A percentile compares a stretch with the other conserved stretches of the same genome.
Evolutionary conservation across 2,329 filamentous ascomycete genomes (phyloP).

Genomic region (Madurella fahalii): DNA sequence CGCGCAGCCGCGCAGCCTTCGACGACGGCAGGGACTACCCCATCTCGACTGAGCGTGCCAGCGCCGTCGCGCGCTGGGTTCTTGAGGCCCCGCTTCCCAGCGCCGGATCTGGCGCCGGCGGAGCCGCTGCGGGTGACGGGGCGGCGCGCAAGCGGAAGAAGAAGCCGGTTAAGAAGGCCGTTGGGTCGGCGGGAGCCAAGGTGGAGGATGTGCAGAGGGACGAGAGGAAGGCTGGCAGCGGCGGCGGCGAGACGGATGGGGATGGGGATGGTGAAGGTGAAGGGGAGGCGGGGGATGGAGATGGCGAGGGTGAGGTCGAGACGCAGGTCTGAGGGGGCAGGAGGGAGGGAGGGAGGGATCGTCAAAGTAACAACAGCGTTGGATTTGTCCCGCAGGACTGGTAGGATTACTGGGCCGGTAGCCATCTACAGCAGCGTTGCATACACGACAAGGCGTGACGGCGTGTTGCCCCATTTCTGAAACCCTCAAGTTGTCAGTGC

Average conservation of each 20-base stretch:
- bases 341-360: too few relatives aligned
- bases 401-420: too few relatives aligned
- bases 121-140: slow-evolving; percentile 28
- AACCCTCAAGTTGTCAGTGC: too few relatives aligned
- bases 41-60: slow-evolving; percentile 65
- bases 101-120: slow-evolving; percentile 15
- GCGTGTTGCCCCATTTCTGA: too few relatives aligned
- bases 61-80: slow-evolving; percentile 67
- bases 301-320: background rate
- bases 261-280: background rate
- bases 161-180: slow-evolving; percentile 28
- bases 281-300: background rate
- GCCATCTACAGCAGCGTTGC: too few relatives aligned
- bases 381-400: too few relatives aligned
- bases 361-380: too few relatives aligned
- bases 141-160: slow-evolving; percentile 37
- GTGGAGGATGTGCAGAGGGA: background rate
- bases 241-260: background rate
- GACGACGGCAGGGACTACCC: slow-evolving; percentile 43
- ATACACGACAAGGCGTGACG: too few relatives aligned
- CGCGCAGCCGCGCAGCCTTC: background rate
- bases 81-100: slow-evolving; percentile 45
- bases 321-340: too few relatives aligned
- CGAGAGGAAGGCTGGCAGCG: background rate
- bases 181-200: background rate